Base-by-base conservation (phyloP, 176 grass and related monocot species). In the Aegilops sharonensis region DNA sequence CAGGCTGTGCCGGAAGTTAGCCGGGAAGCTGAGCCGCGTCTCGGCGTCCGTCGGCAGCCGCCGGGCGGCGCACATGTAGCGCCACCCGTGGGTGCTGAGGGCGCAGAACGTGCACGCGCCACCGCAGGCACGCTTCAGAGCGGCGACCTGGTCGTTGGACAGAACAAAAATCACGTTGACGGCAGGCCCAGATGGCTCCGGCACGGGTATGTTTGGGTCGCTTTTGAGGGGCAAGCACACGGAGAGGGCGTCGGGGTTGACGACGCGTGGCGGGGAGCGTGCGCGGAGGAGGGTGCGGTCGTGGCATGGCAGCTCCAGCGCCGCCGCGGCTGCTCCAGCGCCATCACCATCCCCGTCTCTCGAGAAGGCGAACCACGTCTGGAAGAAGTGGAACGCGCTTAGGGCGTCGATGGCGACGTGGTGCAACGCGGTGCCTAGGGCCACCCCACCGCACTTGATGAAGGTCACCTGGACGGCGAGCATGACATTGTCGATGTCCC, bases 211-310 rank as follows among this genome's bases (percentile, higher is more conserved):
- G 54, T 21, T 57, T 8, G 18, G 6, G 54, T 54, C 17, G 17
- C 14, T 27, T 32, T 54, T 57, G 17, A 20, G 54, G 0, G 68
- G 66, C 68, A 56, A 60, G 77, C 63, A 85, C 48, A 81, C 68
- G 34, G 65, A 42, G 79, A 83, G 72, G 3, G 47, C 15, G 79
- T 87, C 50, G 17, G 77, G 82, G 35, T 34, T n/a, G 71, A 90
- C 4, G 9, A 45, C 24, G 17, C 54, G 54, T 6, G 82, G 82
- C 2, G 88, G 82, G 2, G 76, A 89, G 82, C 82, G 88, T 37
- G 77, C 76, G 81, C 76, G 81, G 14, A 91, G 61, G 69, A 92
- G 68, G 18, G 82, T 77, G 20, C 90, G 90, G 29, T 89, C 86
- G 6, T 86, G 74, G 39, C 63, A 86, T 13, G 90, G 90, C 4